Conservation (phyloP, 805 yeast genomes). For the Yarrowia osloensis region DNA sequence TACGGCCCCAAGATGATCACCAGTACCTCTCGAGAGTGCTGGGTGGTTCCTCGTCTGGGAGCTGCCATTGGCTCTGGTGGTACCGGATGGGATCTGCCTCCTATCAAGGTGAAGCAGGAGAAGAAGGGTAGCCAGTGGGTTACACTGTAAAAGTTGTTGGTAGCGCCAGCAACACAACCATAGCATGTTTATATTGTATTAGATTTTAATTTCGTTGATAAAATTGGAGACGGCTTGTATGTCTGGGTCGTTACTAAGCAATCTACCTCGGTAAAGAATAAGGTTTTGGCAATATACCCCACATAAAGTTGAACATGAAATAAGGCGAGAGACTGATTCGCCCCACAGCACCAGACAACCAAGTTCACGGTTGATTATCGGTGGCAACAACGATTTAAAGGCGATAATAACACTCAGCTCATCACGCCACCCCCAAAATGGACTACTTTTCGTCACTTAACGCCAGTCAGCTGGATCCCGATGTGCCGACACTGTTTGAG, state of each 20-base stretch:
- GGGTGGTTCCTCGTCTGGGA: constrained; percentile 89
- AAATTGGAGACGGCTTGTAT: no score
- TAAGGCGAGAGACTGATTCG: neutral
- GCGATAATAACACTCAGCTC: neutral
- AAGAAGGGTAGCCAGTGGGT: constrained; percentile 72
- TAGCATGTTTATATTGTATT: constrained; percentile 10
- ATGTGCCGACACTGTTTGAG: constrained; percentile 86
- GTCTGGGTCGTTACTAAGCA: no score
- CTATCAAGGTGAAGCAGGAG: constrained; percentile 70
- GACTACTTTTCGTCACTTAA: constrained; percentile 79
- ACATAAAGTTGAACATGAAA: constrained; percentile 25
- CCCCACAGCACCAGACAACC: constrained; percentile 2
- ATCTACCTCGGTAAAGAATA: neutral
- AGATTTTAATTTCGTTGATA: no score
- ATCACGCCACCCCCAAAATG: constrained; percentile 50
- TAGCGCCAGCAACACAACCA: neutral
- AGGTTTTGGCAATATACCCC: neutral
- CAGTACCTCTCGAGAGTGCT: constrained; percentile 75
- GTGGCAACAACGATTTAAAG: neutral
- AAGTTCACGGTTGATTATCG: neutral
- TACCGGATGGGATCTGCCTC: constrained; percentile 89
- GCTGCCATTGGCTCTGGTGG: constrained; percentile 81
- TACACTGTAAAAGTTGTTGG: neutral
- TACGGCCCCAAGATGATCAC: constrained; percentile 73
- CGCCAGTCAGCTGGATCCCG: constrained; percentile 71